Conservation (phyloP, 1,284 basidiomycete species). For the Ustilago trichophora region DNA sequence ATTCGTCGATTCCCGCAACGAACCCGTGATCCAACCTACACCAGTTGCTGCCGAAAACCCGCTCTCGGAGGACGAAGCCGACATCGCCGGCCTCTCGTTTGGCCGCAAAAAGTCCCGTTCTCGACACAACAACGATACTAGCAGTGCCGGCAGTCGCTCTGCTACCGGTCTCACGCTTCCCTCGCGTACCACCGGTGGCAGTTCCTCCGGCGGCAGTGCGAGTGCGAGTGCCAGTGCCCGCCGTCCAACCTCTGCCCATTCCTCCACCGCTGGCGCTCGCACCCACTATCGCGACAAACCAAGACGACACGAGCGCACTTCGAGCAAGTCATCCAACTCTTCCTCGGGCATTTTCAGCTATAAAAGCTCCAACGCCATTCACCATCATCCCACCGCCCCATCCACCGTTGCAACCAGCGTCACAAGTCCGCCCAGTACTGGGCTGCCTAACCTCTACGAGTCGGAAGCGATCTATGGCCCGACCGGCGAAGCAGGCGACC, state of each 20-base stretch:
- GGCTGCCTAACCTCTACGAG: constrained; percentile 38
- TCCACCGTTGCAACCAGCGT: neutral
- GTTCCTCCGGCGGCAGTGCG: constrained; percentile 33
- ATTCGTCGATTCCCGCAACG: neutral
- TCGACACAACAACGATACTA: constrained; percentile 15
- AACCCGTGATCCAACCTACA: neutral
- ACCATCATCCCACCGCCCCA: constrained; percentile 6
- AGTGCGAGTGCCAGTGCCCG: constrained; percentile 11
- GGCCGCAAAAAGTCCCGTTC: constrained; percentile 27
- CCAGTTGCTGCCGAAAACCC: constrained; percentile 7
- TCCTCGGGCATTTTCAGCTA: constrained; percentile 30
- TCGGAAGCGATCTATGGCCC: constrained; percentile 19
- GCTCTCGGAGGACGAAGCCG: constrained; percentile 55
- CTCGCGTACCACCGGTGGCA: constrained; percentile 7
- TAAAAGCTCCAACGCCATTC: constrained; percentile 8
- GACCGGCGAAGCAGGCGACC: neutral
- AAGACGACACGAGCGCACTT: constrained; percentile 47
- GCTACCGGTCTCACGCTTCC: constrained; percentile 13
- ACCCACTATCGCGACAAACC: constrained; percentile 48
- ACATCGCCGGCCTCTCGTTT: constrained; percentile 56
- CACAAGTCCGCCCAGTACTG: neutral
- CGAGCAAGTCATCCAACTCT: constrained; percentile 31
- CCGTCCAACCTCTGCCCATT: neutral
- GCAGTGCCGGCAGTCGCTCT: constrained; percentile 26
- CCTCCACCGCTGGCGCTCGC: constrained; percentile 11